Conservation (phyloP, 2,329 filamentous ascomycete species). For the Aspergillus pseudoglaucus region DNA sequence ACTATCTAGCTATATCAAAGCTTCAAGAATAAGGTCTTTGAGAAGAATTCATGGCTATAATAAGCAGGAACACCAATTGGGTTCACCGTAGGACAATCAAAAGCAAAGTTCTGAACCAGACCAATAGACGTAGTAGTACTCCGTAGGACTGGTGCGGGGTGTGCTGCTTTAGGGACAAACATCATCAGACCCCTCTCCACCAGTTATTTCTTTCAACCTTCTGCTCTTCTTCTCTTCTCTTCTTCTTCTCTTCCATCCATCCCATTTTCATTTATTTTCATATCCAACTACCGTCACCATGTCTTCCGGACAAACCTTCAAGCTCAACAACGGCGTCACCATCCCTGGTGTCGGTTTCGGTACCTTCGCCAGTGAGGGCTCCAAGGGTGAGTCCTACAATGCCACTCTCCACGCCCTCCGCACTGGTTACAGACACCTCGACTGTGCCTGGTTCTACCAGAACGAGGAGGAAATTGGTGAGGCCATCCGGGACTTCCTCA, state of each 20-base stretch:
- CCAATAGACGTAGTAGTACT: constrained; percentile 12
- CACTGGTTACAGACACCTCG: constrained; percentile 49
- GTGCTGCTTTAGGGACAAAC: background rate
- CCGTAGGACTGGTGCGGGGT: background rate
- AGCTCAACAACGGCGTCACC: constrained; percentile 52
- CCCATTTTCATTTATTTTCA: constrained; percentile 3
- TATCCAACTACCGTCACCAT: constrained; percentile 32
- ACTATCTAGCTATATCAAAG: too few relatives aligned
- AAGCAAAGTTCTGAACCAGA: too few relatives aligned
- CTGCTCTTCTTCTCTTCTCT: constrained; percentile 1
- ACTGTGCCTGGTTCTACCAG: constrained; percentile 51
- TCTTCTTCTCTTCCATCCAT: constrained; percentile 4
- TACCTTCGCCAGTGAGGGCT: constrained; percentile 61
- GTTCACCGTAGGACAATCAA: too few relatives aligned
- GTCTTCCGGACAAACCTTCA: constrained; percentile 50
- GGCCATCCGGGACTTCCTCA: constrained; percentile 50
- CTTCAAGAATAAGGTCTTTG: too few relatives aligned
- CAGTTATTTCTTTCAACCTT: constrained; percentile 1
- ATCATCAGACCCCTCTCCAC: constrained; percentile 5
- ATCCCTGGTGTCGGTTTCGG: constrained; percentile 60
- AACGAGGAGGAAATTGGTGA: constrained; percentile 51
- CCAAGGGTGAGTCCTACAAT: constrained; percentile 53
- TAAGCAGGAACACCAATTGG: too few relatives aligned
- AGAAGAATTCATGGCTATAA: too few relatives aligned
- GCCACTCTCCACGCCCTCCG: constrained; percentile 46